Base-by-base conservation (phyloP, 768 basidiomycete genomes). In the Clitopilus hobsonii region DNA sequence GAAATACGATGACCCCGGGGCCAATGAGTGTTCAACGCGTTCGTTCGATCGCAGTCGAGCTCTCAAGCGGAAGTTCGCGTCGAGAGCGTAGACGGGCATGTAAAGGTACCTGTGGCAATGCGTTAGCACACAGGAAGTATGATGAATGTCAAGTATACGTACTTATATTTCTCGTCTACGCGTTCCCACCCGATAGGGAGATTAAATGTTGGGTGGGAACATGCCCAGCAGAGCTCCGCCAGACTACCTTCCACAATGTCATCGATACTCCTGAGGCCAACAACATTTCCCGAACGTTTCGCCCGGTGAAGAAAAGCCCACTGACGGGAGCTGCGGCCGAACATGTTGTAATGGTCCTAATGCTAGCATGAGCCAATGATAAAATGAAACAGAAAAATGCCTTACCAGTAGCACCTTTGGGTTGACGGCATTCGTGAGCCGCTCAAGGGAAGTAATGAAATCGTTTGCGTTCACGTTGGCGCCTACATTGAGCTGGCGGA, bases 221-320 rank as follows among this genome's bases (percentile, higher is more conserved):
- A 67, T 20, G 66, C 61, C 5, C 65, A 64, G 54, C 67, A 69
- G 22, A 52, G 51, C 6, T 67, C 27, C 5, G 60, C 66, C 6
- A 64, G 54, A 29, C 57, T 60, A 11, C 67, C 67, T 3, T 28
- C 29, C 20, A 29, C 14, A 1, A 64, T 65, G 20, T 54, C 61
- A 5, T 38, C 41, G 3, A 58, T 49, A 2, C 64, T 63, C 2
- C 32, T 38, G 5, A 49, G 50, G 36, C 58, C 56, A 52, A 66
- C 59, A 4, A 52, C 65, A 6, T 56, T 24, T 3, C 64, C 65
- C 14, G 55, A 56, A 23, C 62, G 51, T 45, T 66, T 67, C 48
- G 63, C 48, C 24, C 62, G 38, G 53, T 65, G 62, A 23, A 67
- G 38, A 36, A 64, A 63, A 6, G 64, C 49, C 56, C 56, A 67